Evolutionary conservation across 345 rosid species (phyloP).

Genomic region (Eucalyptus curtisii): DNA sequence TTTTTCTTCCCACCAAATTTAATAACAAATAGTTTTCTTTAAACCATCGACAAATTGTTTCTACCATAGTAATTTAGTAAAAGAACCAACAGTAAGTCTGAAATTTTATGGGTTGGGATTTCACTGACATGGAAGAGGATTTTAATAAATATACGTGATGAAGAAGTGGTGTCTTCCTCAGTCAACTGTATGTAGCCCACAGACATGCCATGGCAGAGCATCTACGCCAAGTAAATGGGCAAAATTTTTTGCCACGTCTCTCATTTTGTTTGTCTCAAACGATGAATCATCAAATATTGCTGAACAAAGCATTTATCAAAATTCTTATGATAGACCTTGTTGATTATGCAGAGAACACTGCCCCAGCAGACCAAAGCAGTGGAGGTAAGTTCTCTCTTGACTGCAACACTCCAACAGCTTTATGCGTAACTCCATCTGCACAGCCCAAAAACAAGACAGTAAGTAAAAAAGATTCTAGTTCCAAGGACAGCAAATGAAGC

Average conservation of each 20-base stretch:
- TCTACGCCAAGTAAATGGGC: slow-evolving; percentile 85
- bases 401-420: slow-evolving; percentile 95
- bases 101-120: neutral
- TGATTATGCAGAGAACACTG: slow-evolving; percentile 86
- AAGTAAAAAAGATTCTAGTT: neutral
- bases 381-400: slow-evolving; percentile 10
- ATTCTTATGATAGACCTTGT: slow-evolving; percentile 80
- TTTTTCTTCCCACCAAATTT: neutral
- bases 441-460: neutral
- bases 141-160: slow-evolving; percentile 87
- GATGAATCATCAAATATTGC: slow-evolving; percentile 91
- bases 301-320: slow-evolving; percentile 88
- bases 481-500: neutral
- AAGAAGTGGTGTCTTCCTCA: slow-evolving; percentile 90
- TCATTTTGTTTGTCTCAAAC: slow-evolving; percentile 77
- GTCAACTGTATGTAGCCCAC: slow-evolving; percentile 70
- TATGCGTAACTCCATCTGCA: slow-evolving; percentile 84
- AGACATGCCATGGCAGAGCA: slow-evolving; percentile 70
- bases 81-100: neutral
- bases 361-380: slow-evolving; percentile 78
- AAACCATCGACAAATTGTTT: neutral
- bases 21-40: neutral
- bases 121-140: slow-evolving; percentile 76
- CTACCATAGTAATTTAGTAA: neutral
- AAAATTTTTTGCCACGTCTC: slow-evolving; percentile 79